phyloP scores from a whole-genome alignment of 2,329 filamentous ascomycete species.

The Mycocentrospora acerina region DNA sequence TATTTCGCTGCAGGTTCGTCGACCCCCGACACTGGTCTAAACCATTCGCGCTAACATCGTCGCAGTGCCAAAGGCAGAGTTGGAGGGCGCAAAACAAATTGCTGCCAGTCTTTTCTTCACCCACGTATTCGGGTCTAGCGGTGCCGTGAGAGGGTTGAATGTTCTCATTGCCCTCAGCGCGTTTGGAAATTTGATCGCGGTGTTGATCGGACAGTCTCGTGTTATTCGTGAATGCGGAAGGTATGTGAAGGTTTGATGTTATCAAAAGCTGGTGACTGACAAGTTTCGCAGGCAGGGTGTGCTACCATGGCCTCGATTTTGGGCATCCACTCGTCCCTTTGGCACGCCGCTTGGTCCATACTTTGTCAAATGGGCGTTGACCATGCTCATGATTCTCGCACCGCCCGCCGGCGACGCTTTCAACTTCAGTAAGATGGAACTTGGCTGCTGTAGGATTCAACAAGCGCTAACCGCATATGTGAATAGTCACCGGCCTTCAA shows the following conservation, averaged over 20 bases:
- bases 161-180: slow-evolving; percentile 59
- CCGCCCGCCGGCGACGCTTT: slow-evolving; percentile 65
- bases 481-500: slow-evolving; percentile 60
- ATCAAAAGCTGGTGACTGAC: background rate
- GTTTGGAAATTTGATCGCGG: slow-evolving; percentile 61
- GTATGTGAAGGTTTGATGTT: background rate
- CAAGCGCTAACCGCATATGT: too few species aligned
- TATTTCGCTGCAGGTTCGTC: slow-evolving; percentile 57
- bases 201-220: slow-evolving; percentile 57
- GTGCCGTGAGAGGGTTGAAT: slow-evolving; percentile 56
- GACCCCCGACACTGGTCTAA: background rate
- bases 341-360: slow-evolving; percentile 63
- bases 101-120: slow-evolving; percentile 60
- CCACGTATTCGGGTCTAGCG: slow-evolving; percentile 54
- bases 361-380: slow-evolving; percentile 58
- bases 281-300: slow-evolving; percentile 54
- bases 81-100: slow-evolving; percentile 53
- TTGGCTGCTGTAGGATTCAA: too few species aligned
- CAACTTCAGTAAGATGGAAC: too few species aligned
- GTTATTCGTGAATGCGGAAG: slow-evolving; percentile 62
- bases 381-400: slow-evolving; percentile 61
- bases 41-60: background rate
- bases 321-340: slow-evolving; percentile 63
- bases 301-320: slow-evolving; percentile 61
- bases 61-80: slow-evolving; percentile 53